Base-by-base conservation (phyloP, 345 rosid species). In the Acer saccharum region DNA sequence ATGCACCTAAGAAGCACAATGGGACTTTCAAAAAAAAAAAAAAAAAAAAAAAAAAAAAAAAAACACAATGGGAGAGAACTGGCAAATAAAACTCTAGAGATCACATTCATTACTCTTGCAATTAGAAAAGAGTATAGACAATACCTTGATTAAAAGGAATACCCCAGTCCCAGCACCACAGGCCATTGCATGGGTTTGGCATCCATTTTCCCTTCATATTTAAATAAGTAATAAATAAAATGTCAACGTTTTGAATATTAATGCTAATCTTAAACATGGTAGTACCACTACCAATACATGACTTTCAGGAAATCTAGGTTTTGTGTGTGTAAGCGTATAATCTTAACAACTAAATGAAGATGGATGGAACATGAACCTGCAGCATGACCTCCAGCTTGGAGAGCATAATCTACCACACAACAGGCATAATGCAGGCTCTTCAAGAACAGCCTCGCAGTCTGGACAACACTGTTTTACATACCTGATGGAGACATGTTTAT, bases 91-190 rank as follows among this genome's bases (percentile, higher is more conserved):
- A 52, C 46, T 57, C 10, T 17, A 20, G 58, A 64, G 7, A 76
- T 23, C 13, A 73, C n/a, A 13, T 62, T 70, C n/a, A 69, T 69
- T 69, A 58, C 54, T 18, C 52, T 46, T 6, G 4, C 14, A 62
- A 18, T 25, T 25, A 67, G 27, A 68, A 71, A 52, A 66, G 69
- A 39, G 60, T 17, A 72, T 6, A 20, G 48, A 65, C 2, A 21
- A 73, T 88, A 96, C 98, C 94, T 81, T 88, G 80, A 96, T 90
- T 84, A 91, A 84, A 81, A 96, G 84, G 74, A 89, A 96, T 41
- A 96, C 97, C 74, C 95, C 94, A 68, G 81, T 90, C 65, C 99
- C 98, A 77, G 97, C 90, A 74, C 97, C 94, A 44, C 99, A 96
- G 64, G 81, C 67, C 81, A 81, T 67, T 79, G 98, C 88, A 89